Base-by-base conservation (phyloP, 192 early-diverging fungal species). In the Linnemannia elongata region DNA sequence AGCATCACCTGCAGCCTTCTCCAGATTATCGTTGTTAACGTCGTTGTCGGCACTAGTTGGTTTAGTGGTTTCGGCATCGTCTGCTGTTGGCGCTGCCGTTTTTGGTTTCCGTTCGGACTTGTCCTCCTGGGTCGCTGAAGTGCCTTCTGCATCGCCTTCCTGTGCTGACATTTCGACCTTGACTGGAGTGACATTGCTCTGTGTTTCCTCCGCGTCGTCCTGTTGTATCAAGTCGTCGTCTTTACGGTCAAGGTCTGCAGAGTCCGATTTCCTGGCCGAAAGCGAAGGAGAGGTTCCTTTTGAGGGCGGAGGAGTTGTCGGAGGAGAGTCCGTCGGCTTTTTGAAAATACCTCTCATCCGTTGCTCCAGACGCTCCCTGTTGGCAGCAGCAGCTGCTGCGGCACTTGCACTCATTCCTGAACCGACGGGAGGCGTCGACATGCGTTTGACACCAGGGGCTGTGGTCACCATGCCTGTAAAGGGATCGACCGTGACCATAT, bases 391-490 rank as follows among this genome's bases (percentile, higher is more conserved):
- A 18, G 85, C 74, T 3, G 77, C 74, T 17, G 72, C 73, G 12
- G 75, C 69, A 41, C 72, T 80, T 3, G 45, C 24, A 39, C 63
- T 77, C 2, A 74, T 33, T 20, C 57, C 49, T 2, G 71, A 47
- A 24, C 22, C 38, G 9, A 78, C 60, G 2, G 83, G 75, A 75
- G 88, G 71, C 66, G 88, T 80, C n/a, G 75, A 77, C 54, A 76
- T 78, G 36, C 72, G 82, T 30, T 79, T 77, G 17, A 84, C 68
- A n/a, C 74, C 73, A n/a, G 81, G 82, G 17, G 87, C 69, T 7
- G 88, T 92, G 0, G 88, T 90, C 24, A 92, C 88, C 83, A 89
- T 89, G 12, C 91, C 91, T 35, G 78, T 92, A 70, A 90, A 87
- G 9, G 91, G 89, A 85, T 92, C 91, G n/a, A 92, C 72, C 2